Evolutionary conservation across 371 early-diverging fungal genomes (phyloP), one percentile per base, ranked within the genome.

Genomic region (Lichtheimia ornata): DNA sequence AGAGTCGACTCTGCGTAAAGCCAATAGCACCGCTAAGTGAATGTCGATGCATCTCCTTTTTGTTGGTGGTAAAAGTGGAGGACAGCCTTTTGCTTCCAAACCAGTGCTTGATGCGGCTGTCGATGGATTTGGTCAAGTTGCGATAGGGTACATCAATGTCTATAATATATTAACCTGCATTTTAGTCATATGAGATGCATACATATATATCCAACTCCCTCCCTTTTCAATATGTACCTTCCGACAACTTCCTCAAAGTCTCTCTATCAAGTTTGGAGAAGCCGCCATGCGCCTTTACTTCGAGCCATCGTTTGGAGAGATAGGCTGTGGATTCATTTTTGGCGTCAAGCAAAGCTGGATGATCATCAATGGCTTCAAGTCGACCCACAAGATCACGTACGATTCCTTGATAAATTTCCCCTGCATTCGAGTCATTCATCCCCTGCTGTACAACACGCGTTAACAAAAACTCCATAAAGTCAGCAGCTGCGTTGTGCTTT

Each of bases 391-490:
- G 53, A 58, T 81, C 76, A 5, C 79, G 67, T 0, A 75, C 71
- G 57, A 81, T 77, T 30, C 73, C 77, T 52, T 78, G 81, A 47
- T 81, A 81, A 24, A 81, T 64, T 7, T 62, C 58, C 17, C 70
- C 72, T 5, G 78, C 81, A 53, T 77, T 81, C 15, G 24, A 12
- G 18, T 71, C 70, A 14, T 66, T 51, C 40, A 81, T 72, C 2
- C 77, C 75, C 51, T 81, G 69, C 24, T 68, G 63, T 27, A 81
- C 35, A 2, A 80, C 71, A 43, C 73, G 65, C 5, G 59, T 66
- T 28, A 81, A 45, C 4, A 77, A 50, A 50, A 81, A 81, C 4
- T 74, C 78, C 28, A 81, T 57, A 59, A 81, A 81, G 53, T 81
- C 81, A 17, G 71, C 74, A 1, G 78, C 76, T 47, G 5, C 47